Evolutionary conservation across 2,329 filamentous ascomycete genomes (phyloP).

Genomic region (Paracoccidioides brasiliensis): DNA sequence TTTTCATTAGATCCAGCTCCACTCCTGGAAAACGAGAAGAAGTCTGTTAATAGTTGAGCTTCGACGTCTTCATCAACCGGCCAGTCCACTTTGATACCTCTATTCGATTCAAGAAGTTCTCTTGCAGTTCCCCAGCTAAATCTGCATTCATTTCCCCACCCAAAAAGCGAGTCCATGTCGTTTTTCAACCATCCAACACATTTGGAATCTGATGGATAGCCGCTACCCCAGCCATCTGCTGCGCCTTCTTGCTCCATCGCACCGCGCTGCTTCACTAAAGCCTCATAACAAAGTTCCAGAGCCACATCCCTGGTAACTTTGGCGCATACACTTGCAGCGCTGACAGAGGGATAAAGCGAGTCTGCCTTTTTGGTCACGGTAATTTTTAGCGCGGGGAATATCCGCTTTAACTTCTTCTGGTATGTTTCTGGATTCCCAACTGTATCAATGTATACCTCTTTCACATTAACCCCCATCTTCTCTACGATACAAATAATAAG

Average conservation of each 20-base stretch:
- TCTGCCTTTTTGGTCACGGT: conserved; percentile 87
- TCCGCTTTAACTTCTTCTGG: conserved; percentile 67
- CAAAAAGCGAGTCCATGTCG: conserved; percentile 88
- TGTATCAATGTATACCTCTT: conserved; percentile 89
- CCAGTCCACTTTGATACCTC: conserved; percentile 66
- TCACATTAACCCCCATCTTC: conserved; percentile 60
- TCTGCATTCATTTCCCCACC: conserved; percentile 83
- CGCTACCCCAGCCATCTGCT: conserved; percentile 64
- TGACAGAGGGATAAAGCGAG: conserved; percentile 81
- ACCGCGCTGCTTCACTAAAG: conserved; percentile 30
- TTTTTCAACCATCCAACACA: conserved; percentile 69
- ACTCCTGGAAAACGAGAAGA: conserved; percentile 41
- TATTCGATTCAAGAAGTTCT: conserved; percentile 75
- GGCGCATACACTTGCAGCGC: conserved; percentile 83
- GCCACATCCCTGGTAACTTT: conserved; percentile 92
- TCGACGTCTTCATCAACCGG: conserved; percentile 59
- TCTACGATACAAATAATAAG: conserved; percentile 67
- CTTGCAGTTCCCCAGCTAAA: conserved; percentile 96
- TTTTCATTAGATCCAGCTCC: conserved; percentile 31
- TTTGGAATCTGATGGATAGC: conserved; percentile 78
- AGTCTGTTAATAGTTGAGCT: conserved; percentile 57
- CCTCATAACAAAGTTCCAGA: conserved; percentile 62
- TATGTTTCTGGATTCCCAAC: conserved; percentile 73
- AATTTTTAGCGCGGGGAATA: conserved; percentile 66
- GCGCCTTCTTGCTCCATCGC: conserved; percentile 19